Percentiles rank a stretch among this genome's conserved stretches.
phyloP scores from a whole-genome alignment of 257 asterid species.

The Primulina eburnea region DNA sequence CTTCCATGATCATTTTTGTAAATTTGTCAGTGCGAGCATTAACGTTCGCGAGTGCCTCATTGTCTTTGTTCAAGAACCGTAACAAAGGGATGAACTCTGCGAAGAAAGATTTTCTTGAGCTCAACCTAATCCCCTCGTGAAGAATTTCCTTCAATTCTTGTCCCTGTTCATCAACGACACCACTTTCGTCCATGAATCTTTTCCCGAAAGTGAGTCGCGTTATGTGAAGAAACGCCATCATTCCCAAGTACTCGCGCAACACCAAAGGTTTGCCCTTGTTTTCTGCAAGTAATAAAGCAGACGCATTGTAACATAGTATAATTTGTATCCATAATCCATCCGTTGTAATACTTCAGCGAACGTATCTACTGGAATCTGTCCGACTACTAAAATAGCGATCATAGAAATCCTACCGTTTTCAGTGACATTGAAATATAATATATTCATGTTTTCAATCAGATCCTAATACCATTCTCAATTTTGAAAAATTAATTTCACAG shows the following conservation, averaged over 20 bases:
- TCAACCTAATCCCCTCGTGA: conserved; percentile 44
- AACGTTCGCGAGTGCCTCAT: conserved; percentile 45
- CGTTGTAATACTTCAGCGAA: background rate
- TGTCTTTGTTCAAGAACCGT: conserved; percentile 48
- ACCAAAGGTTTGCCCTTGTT: conserved; percentile 51
- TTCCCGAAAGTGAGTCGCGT: conserved; percentile 79
- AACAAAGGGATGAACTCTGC: conserved; percentile 63
- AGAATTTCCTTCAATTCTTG: conserved; percentile 66
- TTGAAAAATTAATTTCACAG: background rate
- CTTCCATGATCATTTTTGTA: conserved; percentile 74
- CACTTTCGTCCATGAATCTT: conserved; percentile 58
- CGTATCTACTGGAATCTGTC: background rate
- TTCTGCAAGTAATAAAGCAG: conserved; percentile 30
- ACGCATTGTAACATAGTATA: background rate
- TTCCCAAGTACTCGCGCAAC: conserved; percentile 58
- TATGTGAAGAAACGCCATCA: conserved; percentile 79
- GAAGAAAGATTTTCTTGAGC: conserved; percentile 43
- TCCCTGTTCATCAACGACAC: conserved; percentile 61
- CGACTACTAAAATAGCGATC: background rate
- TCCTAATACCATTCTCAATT: no score
- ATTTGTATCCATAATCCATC: background rate
- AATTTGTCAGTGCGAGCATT: conserved; percentile 43
- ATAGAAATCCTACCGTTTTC: background rate
- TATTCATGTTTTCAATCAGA: no score
- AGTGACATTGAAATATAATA: background rate